A percentile compares a stretch with the other conserved stretches of the same genome.
These are phyloP conservation scores for Venturia aucupariae DNA, from an alignment of 2,329 filamentous ascomycete genomes.

Conservation along the genomic window DNA sequence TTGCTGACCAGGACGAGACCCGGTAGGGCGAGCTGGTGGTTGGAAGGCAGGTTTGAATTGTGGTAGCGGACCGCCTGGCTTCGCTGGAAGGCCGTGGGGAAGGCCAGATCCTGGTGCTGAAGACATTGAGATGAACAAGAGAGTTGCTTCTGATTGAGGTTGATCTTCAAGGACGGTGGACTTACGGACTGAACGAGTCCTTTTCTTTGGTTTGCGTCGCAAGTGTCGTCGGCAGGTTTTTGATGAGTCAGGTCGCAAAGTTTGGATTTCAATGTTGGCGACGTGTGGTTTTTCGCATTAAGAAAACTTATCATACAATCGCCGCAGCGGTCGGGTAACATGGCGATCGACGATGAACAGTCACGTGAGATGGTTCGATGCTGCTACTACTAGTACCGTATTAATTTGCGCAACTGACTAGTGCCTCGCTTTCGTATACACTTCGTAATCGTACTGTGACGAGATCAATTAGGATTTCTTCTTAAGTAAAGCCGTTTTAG, in stretches of 20 bases:
- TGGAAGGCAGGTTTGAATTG: neutral
- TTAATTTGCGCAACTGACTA: no score
- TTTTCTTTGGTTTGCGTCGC: neutral
- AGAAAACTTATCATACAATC: no score
- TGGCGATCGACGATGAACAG: no score
- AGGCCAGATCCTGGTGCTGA: slow-evolving; percentile 4
- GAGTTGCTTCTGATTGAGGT: slow-evolving; percentile 2
- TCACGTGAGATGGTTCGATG: no score
- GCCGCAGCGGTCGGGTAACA: no score
- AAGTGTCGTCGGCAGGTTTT: neutral
- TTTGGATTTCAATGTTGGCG: neutral
- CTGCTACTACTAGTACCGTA: no score
- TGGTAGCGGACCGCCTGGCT: slow-evolving; percentile 9
- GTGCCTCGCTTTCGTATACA: no score
- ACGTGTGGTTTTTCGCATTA: neutral
- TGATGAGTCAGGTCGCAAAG: neutral
- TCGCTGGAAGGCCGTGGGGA: slow-evolving; percentile 5
- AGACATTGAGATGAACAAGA: slow-evolving; percentile 3
- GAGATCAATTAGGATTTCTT: no score
- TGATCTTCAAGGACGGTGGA: slow-evolving; percentile 2
- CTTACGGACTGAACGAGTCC: slow-evolving; percentile 7
- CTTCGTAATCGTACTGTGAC: no score
- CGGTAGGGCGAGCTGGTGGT: neutral
- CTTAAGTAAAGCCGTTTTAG: no score
- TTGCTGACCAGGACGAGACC: neutral